Base-by-base conservation (phyloP, 2,329 filamentous ascomycete genomes). In the Aaosphaeria arxii region DNA sequence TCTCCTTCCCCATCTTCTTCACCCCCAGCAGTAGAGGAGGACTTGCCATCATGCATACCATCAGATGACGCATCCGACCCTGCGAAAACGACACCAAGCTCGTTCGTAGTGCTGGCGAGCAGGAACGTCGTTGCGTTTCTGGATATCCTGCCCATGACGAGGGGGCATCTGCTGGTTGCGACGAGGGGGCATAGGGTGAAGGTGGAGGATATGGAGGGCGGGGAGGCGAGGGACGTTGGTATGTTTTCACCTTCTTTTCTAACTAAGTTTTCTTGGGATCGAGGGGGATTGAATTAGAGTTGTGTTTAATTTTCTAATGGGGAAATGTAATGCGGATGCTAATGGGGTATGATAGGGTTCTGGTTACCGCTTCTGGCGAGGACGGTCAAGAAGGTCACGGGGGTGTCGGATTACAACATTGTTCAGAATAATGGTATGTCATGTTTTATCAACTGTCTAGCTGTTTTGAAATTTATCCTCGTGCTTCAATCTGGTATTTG, bases 391-490 rank as follows among this genome's bases (percentile, higher is more conserved):
- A 77, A 77, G 44, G 83, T 84, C 1, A 88, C 86, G 2, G 87
- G 85, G 7, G 82, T 89, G 1, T 78, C 77, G 44, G 91, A 96
- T 72, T 97, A 92, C 87, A 99, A 99, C 70, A 84, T 97, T 30
- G 89, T 97, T 47, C 92, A 97, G 75, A 97, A 97, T 68, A 97
- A 96, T 60, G 90, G 81, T 82, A 58, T 40, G 67, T 69, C 46
- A 47, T 32, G 45, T 30, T 41, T 41, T 45, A 43, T 7, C 44
- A 38, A 38, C 40, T 30, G 38, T 9, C 32, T 41, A 41, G 38
- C 28, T 40, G 17, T 47, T 6, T 9, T 36, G 9, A 36, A 11
- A 9, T 11, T 36, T 2, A 4, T 36, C 9, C 13, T 36, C 9
- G 17, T 24, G 17, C 17, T 24, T 24, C 17, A 24, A 24, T 24